A percentile compares a stretch with the other conserved stretches of the same genome.
Evolutionary conservation across 768 basidiomycete species (phyloP).

Genomic region (Cyathus striatus): DNA sequence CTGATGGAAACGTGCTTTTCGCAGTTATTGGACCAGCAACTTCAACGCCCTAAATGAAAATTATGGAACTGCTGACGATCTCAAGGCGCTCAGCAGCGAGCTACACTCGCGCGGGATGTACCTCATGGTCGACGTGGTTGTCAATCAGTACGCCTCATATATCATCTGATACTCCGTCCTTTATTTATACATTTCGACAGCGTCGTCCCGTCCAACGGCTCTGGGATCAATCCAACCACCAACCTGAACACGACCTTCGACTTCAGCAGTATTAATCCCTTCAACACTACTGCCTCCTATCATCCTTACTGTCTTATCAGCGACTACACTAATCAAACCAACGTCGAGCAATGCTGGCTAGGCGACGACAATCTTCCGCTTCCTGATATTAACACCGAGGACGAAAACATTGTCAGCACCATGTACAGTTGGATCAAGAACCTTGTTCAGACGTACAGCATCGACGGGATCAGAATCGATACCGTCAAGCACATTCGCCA

Average conservation of each 20-base stretch:
- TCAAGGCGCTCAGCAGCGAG: constrained; percentile 32
- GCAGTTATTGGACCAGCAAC: constrained; percentile 42
- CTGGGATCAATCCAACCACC: constrained; percentile 7
- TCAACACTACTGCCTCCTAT: constrained; percentile 27
- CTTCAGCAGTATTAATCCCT: constrained; percentile 23
- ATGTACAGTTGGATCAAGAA: constrained; percentile 58
- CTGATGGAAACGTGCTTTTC: not conserved
- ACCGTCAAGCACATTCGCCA: constrained; percentile 54
- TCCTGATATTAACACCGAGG: constrained; percentile 69
- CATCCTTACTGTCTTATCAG: constrained; percentile 66
- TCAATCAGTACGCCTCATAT: constrained; percentile 59
- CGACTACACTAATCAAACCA: constrained; percentile 54
- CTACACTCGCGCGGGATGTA: constrained; percentile 58
- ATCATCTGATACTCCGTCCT: not conserved
- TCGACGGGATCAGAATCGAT: constrained; percentile 74
- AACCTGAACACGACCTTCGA: constrained; percentile 12
- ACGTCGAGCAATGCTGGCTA: constrained; percentile 67
- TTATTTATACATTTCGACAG: constrained; percentile 3
- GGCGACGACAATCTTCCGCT: constrained; percentile 64
- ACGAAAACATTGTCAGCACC: constrained; percentile 42
- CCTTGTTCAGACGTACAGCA: constrained; percentile 49
- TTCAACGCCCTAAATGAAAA: constrained; percentile 7
- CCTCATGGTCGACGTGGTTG: constrained; percentile 73
- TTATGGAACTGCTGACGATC: constrained; percentile 2
- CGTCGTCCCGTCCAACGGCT: constrained; percentile 10